These are phyloP conservation scores for Debaryomyces hansenii DNA, from an alignment of 805 yeast genomes.

Conservation along the genomic window DNA sequence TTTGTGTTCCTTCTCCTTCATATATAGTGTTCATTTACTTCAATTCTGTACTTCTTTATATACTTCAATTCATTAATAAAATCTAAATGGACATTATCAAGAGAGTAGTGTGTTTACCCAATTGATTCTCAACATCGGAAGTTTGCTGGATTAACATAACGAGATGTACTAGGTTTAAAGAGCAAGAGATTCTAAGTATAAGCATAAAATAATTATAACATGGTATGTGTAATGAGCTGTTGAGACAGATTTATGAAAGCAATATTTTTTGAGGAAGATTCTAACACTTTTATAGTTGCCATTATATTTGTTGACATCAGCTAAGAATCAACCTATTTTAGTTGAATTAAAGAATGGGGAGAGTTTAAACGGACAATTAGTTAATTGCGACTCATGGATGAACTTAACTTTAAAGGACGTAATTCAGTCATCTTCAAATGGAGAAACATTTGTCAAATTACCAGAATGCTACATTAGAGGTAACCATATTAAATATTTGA, in stretches of 20 bases:
- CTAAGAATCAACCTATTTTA: slow-evolving; percentile 82
- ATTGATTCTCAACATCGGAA: neutral
- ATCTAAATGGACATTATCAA: neutral
- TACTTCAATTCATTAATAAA: too few species aligned
- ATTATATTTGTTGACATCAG: slow-evolving; percentile 82
- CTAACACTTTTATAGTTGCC: slow-evolving; percentile 63
- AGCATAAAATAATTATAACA: neutral
- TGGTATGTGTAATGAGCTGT: neutral
- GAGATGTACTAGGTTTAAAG: neutral
- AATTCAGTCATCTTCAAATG: slow-evolving; percentile 61
- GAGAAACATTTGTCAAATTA: slow-evolving; percentile 59
- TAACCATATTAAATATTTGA: slow-evolving; percentile 73
- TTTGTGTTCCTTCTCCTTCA: too few species aligned
- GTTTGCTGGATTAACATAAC: neutral
- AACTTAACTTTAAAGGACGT: slow-evolving; percentile 81
- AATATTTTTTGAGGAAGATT: slow-evolving; percentile 1
- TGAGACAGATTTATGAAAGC: too few species aligned
- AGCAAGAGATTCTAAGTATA: neutral
- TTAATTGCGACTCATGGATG: slow-evolving; percentile 95
- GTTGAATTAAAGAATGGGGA: slow-evolving; percentile 93
- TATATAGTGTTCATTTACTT: too few species aligned
- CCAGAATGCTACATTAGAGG: slow-evolving; percentile 84
- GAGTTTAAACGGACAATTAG: slow-evolving; percentile 77
- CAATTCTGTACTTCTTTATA: too few species aligned
- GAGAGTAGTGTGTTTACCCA: neutral